Conservation (phyloP, 192 early-diverging fungal genomes). For the Backusella australiensis region DNA sequence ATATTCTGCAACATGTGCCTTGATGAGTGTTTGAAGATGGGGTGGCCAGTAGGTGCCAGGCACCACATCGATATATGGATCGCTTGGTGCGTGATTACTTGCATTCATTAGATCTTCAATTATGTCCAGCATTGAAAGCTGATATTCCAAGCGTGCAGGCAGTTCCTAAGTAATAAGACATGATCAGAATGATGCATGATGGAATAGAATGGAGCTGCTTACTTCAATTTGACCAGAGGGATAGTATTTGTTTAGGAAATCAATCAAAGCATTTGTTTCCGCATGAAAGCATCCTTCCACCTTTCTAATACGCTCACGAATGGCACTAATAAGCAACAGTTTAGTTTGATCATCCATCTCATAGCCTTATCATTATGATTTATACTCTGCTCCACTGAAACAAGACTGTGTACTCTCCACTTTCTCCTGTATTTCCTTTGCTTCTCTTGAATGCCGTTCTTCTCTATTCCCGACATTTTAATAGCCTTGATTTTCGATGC, state of each 20-base stretch:
- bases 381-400: not conserved
- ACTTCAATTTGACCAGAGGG: constrained; percentile 24
- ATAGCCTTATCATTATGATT: not conserved
- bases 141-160: not conserved
- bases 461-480: not conserved
- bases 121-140: not conserved
- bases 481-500: not conserved
- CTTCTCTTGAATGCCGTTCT: not conserved
- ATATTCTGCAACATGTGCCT: constrained; percentile 46
- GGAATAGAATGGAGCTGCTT: not conserved
- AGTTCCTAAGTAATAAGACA: not conserved
- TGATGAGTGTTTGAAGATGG: constrained; percentile 50
- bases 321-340: not conserved
- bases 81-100: constrained; percentile 31
- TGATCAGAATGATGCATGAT: not conserved
- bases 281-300: not conserved
- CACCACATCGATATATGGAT: constrained; percentile 44
- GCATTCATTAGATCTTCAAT: constrained; percentile 53
- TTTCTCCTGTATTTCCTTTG: not conserved
- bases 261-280: constrained; percentile 11
- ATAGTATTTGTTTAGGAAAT: constrained; percentile 33
- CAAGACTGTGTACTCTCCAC: not conserved
- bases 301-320: not conserved
- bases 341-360: not conserved
- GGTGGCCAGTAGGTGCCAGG: constrained; percentile 50